These are phyloP conservation scores for Aspergillus puulaauensis DNA, from an alignment of 2,329 filamentous ascomycete species.

Conservation along the genomic window DNA sequence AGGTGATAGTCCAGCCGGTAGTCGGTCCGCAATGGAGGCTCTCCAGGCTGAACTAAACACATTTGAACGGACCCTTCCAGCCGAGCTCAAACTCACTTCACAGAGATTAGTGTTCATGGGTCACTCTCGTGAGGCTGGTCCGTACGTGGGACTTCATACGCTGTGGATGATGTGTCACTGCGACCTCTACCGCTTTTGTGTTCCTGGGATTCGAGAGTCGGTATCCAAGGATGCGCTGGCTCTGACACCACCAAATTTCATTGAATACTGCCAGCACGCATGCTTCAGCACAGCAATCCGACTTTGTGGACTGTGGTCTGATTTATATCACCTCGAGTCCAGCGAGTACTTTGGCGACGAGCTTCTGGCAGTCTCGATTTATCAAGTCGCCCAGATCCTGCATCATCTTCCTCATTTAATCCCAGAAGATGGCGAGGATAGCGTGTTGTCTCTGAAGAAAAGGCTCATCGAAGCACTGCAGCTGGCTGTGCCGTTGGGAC, in stretches of 20 bases:
- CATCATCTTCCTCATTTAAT: conserved; percentile 1
- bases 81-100: neutral
- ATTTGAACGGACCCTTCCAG: neutral
- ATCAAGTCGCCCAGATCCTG: neutral
- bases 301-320: neutral
- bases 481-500: neutral
- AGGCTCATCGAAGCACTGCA: conserved; percentile 1
- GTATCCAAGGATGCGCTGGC: neutral
- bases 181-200: conserved; percentile 4
- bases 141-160: neutral
- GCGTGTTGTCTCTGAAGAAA: neutral
- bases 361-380: neutral
- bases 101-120: neutral
- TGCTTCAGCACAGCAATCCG: neutral
- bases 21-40: neutral
- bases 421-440: neutral
- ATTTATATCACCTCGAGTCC: conserved; percentile 2
- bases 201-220: conserved; percentile 1
- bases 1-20: neutral
- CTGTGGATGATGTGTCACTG: conserved; percentile 4
- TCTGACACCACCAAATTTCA: neutral
- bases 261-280: neutral
- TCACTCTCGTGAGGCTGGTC: neutral
- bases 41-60: neutral
- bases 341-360: conserved; percentile 2